Conservation (phyloP, 139 green algal species). For the Dunaliella primolecta region DNA sequence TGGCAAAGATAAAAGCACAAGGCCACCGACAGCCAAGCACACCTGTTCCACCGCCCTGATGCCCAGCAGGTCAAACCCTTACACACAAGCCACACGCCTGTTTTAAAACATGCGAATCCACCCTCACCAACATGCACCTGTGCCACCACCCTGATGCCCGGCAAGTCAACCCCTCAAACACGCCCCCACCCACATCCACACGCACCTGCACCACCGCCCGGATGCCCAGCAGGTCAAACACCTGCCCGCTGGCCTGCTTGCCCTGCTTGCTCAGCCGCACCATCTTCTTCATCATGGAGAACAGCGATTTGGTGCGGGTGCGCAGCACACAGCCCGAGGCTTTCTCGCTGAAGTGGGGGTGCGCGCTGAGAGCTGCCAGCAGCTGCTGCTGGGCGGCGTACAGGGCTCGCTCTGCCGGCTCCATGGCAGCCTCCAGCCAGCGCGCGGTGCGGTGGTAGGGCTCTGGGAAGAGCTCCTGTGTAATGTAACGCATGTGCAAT, state of each 20-base stretch:
- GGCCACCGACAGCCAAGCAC: conserved; percentile 34
- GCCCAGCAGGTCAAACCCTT: no score
- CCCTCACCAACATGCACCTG: no score
- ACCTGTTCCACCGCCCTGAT: no score
- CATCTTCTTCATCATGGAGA: conserved; percentile 92
- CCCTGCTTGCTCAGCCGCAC: conserved; percentile 69
- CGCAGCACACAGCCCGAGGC: conserved; percentile 46
- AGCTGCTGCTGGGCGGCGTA: conserved; percentile 49
- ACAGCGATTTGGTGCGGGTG: conserved; percentile 82
- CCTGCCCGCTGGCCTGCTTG: conserved; percentile 45
- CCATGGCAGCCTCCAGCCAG: conserved; percentile 62
- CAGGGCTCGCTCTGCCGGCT: conserved; percentile 49
- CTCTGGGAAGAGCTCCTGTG: conserved; percentile 77
- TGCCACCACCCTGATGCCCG: no score
- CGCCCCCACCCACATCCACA: no score
- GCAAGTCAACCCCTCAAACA: no score
- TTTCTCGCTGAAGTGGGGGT: conserved; percentile 55
- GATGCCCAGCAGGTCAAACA: conserved; percentile 91
- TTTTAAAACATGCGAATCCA: no score
- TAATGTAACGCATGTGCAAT: neutral
- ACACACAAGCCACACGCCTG: no score
- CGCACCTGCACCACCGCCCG: conserved; percentile 74
- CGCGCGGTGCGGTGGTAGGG: conserved; percentile 65
- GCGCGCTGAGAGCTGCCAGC: conserved; percentile 44
- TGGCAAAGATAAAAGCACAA: no score